Conservation (phyloP, 352 stramenopile genomes). For the Pythium folliculosum region DNA sequence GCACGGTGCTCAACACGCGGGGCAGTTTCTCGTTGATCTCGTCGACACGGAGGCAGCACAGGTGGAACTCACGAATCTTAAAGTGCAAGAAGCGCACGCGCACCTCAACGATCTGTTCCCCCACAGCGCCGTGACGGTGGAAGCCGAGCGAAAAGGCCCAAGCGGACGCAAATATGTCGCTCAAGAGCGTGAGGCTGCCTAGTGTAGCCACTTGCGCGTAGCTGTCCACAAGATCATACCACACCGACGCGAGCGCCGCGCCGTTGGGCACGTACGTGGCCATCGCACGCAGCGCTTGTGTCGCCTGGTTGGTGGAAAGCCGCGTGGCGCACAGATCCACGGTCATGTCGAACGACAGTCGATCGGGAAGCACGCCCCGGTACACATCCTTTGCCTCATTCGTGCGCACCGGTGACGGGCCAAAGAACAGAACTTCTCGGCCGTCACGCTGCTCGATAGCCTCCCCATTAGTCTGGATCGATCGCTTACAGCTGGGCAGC, state of each 20-base stretch:
- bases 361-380: conserved; percentile 21
- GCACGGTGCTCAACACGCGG: conserved; percentile 3
- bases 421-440: too few relatives aligned
- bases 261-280: conserved; percentile 19
- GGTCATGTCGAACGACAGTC: conserved; percentile 29
- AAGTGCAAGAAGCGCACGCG: conserved; percentile 43
- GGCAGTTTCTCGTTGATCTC: background rate
- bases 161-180: conserved; percentile 36
- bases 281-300: conserved; percentile 23
- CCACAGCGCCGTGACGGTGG: conserved; percentile 4
- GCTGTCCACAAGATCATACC: conserved; percentile 26
- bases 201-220: conserved; percentile 36
- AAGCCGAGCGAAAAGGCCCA: conserved; percentile 59
- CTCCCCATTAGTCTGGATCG: too few relatives aligned
- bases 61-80: conserved; percentile 38
- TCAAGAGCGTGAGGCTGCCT: conserved; percentile 39
- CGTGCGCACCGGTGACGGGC: background rate
- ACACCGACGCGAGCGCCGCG: conserved; percentile 41
- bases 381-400: conserved; percentile 20
- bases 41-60: conserved; percentile 5
- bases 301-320: conserved; percentile 22
- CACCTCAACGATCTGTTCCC: conserved; percentile 27
- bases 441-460: too few relatives aligned
- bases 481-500: background rate
- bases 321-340: conserved; percentile 32